These are phyloP conservation scores for Berkeleyomyces basicola DNA, from an alignment of 2,329 filamentous ascomycete species.

Conservation along the genomic window DNA sequence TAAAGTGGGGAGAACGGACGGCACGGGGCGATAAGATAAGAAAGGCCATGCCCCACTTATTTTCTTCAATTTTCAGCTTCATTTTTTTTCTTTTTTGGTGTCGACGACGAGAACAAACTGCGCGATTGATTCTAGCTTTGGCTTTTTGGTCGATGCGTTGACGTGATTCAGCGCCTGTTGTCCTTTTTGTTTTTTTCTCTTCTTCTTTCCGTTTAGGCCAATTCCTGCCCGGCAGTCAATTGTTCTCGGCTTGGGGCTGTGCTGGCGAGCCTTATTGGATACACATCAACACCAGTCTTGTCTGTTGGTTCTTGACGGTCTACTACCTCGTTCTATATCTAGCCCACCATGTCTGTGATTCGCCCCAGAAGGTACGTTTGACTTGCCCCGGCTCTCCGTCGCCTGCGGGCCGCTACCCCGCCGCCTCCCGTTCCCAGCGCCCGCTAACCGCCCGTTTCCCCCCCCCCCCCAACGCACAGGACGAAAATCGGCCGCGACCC, in stretches of 20 bases:
- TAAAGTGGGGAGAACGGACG: not conserved
- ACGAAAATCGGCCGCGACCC: constrained; percentile 75
- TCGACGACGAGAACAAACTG: not conserved
- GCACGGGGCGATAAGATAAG: constrained; percentile 1
- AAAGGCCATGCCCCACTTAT: not conserved
- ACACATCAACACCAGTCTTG: too few relatives aligned
- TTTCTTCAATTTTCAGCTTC: not conserved
- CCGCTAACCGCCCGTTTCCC: not conserved
- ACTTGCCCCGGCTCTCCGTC: too few relatives aligned
- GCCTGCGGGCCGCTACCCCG: too few relatives aligned
- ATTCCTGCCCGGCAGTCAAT: too few relatives aligned
- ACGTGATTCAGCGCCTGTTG: too few relatives aligned
- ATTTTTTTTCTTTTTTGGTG: not conserved
- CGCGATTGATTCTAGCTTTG: too few relatives aligned
- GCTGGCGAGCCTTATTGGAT: too few relatives aligned
- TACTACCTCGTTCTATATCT: not conserved
- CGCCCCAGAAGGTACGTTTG: constrained; percentile 10
- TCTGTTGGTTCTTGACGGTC: not conserved
- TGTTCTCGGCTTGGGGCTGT: too few relatives aligned
- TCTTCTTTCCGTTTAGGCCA: not conserved
- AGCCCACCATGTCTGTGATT: constrained; percentile 11
- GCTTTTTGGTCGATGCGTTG: too few relatives aligned
- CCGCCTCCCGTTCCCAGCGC: not conserved
- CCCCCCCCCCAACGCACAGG: constrained; percentile 14
- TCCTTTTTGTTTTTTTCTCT: not conserved